Evolutionary conservation across 495 filamentous ascomycete genomes (phyloP).

Genomic region (Filosporella fistucella): DNA sequence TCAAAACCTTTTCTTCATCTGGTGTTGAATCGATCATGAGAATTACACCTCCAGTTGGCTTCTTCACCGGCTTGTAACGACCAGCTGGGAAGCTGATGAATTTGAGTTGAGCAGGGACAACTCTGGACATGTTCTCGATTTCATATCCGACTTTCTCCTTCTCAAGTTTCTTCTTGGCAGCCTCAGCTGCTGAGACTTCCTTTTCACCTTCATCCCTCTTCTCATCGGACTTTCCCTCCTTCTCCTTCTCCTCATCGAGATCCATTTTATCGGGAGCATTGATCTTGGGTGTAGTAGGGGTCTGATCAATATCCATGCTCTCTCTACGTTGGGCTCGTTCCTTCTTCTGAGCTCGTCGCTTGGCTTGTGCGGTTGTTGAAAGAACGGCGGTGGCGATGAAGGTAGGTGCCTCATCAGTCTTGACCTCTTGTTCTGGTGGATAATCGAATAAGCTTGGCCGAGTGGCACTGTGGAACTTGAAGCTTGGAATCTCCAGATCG

Average conservation of each 20-base stretch:
- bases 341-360: constrained; percentile 81
- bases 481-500: constrained; percentile 87
- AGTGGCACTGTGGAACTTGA: constrained; percentile 94
- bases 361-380: constrained; percentile 94
- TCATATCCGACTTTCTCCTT: constrained; percentile 97
- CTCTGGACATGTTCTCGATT: constrained; percentile 93
- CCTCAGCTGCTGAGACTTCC: constrained; percentile 44
- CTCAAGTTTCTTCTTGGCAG: constrained; percentile 77
- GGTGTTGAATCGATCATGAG: constrained; percentile 84
- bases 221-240: constrained; percentile 55
- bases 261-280: constrained; percentile 62
- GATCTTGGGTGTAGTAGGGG: constrained; percentile 72
- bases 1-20: constrained; percentile 66
- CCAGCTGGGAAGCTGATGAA: constrained; percentile 86
- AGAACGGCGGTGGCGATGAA: constrained; percentile 95
- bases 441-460: constrained; percentile 96
- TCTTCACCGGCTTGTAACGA: constrained; percentile 93
- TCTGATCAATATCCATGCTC: constrained; percentile 83
- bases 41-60: constrained; percentile 87
- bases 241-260: constrained; percentile 84
- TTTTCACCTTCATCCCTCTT: constrained; percentile 59
- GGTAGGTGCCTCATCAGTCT: constrained; percentile 86
- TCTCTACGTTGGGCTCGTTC: constrained; percentile 67
- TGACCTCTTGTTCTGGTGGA: constrained; percentile 91
- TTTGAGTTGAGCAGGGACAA: constrained; percentile 89